These are phyloP conservation scores for Talaromyces proteolyticus DNA, from an alignment of 495 filamentous ascomycete species.

Conservation along the genomic window DNA sequence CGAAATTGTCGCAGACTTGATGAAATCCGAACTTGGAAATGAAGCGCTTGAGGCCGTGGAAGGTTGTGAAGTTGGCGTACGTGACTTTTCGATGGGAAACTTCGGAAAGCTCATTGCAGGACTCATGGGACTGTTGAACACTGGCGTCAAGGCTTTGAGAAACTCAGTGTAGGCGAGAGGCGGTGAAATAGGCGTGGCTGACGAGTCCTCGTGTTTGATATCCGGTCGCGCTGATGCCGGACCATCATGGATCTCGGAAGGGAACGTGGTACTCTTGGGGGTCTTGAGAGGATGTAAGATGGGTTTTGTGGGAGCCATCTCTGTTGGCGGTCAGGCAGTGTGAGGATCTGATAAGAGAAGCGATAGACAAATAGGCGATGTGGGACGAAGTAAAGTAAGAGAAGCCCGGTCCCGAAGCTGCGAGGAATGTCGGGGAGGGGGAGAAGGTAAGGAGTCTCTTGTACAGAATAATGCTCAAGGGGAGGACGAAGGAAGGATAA, in stretches of 20 bases:
- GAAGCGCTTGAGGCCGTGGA: slow-evolving; percentile 30
- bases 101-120: slow-evolving; percentile 27
- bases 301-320: slow-evolving; percentile 54
- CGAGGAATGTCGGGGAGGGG: no score
- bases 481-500: neutral
- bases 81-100: slow-evolving; percentile 20
- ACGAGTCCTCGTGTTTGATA: slow-evolving; percentile 46
- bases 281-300: slow-evolving; percentile 69
- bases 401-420: no score
- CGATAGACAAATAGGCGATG: no score
- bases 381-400: no score
- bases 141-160: slow-evolving; percentile 71
- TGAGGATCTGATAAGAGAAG: no score
- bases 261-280: slow-evolving; percentile 69
- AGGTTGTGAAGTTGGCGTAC: slow-evolving; percentile 33
- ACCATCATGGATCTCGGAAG: slow-evolving; percentile 58
- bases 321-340: slow-evolving; percentile 11
- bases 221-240: slow-evolving; percentile 32
- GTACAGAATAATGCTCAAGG: no score
- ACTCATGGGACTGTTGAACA: slow-evolving; percentile 40
- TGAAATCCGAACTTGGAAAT: slow-evolving; percentile 14
- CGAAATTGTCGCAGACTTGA: slow-evolving; percentile 24
- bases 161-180: slow-evolving; percentile 90
- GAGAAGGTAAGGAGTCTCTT: neutral
- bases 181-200: slow-evolving; percentile 86